These are phyloP conservation scores for Xylaria sp. DNA, from an alignment of 2,329 filamentous ascomycete genomes.

Conservation along the genomic window DNA sequence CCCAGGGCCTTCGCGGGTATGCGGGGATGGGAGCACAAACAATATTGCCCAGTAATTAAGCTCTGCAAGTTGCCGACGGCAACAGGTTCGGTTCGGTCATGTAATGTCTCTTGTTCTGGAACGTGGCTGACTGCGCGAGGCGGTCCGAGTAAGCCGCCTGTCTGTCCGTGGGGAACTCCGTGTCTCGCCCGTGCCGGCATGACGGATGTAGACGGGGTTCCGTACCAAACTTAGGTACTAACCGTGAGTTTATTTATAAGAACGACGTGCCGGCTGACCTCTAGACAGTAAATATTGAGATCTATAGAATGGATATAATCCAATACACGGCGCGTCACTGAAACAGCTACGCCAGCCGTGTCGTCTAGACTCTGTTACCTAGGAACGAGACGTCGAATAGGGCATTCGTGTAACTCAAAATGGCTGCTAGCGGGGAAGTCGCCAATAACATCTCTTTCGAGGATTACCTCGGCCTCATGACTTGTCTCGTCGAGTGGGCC, in stretches of 20 bases:
- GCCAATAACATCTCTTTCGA: slow-evolving; percentile 44
- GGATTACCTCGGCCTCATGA: slow-evolving; percentile 49
- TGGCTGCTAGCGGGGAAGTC: slow-evolving; percentile 20
- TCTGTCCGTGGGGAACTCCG: slow-evolving; percentile 39
- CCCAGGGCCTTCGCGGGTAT: neutral
- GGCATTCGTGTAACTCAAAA: slow-evolving; percentile 15
- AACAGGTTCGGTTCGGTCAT: neutral
- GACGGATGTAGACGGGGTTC: slow-evolving; percentile 26
- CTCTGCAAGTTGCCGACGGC: neutral
- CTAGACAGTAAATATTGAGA: neutral
- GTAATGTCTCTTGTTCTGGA: neutral
- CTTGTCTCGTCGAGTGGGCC: slow-evolving; percentile 65
- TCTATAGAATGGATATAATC: neutral
- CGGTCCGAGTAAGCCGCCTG: neutral
- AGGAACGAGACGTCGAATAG: neutral
- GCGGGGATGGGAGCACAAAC: neutral
- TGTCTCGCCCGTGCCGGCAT: slow-evolving; percentile 7
- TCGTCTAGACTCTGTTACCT: neutral
- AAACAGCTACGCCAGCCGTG: neutral
- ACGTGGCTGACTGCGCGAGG: slow-evolving; percentile 1
- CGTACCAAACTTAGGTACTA: neutral
- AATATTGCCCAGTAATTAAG: neutral
- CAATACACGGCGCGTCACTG: neutral
- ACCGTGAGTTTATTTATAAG: slow-evolving; percentile 12
- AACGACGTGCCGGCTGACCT: neutral